Evolutionary conservation across 2,329 filamentous ascomycete genomes (phyloP).

Genomic region (Microdochium trichocladiopsis): DNA sequence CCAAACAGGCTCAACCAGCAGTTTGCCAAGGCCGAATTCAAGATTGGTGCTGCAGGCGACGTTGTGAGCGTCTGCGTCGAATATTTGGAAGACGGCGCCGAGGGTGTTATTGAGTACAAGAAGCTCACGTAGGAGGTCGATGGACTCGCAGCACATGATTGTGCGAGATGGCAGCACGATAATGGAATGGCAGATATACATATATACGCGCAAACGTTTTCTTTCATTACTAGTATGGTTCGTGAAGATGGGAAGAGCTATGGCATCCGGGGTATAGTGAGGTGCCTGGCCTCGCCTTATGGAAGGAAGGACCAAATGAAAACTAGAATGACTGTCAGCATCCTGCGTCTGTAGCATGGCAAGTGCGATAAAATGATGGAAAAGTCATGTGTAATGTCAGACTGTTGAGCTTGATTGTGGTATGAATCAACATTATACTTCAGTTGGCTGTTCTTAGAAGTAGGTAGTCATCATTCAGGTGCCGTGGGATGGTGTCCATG

Average conservation of each 20-base stretch:
- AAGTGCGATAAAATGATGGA: background rate
- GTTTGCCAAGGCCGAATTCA: slow-evolving; percentile 23
- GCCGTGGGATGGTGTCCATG: background rate
- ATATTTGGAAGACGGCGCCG: slow-evolving; percentile 18
- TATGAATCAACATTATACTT: slow-evolving; percentile 49
- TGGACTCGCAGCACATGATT: no score
- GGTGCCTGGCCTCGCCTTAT: no score
- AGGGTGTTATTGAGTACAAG: slow-evolving; percentile 22
- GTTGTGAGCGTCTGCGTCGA: slow-evolving; percentile 20
- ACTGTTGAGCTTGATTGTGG: slow-evolving; percentile 60
- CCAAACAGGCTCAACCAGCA: slow-evolving; percentile 14
- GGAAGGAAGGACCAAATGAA: no score
- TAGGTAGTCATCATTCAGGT: slow-evolving; percentile 46
- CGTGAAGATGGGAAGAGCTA: no score
- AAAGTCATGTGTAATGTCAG: slow-evolving; percentile 30
- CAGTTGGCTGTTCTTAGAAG: slow-evolving; percentile 63
- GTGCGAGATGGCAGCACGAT: no score
- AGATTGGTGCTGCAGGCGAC: slow-evolving; percentile 17
- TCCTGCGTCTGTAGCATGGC: background rate
- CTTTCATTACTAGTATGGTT: no score
- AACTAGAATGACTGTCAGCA: background rate
- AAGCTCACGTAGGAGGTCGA: slow-evolving; percentile 6
- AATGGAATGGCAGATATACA: no score
- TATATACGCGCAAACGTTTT: no score
- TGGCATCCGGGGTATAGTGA: no score